Percentiles rank a stretch among this genome's conserved stretches.
Conservation (phyloP, 192 early-diverging fungal genomes). For the Lobosporangium transversale region DNA sequence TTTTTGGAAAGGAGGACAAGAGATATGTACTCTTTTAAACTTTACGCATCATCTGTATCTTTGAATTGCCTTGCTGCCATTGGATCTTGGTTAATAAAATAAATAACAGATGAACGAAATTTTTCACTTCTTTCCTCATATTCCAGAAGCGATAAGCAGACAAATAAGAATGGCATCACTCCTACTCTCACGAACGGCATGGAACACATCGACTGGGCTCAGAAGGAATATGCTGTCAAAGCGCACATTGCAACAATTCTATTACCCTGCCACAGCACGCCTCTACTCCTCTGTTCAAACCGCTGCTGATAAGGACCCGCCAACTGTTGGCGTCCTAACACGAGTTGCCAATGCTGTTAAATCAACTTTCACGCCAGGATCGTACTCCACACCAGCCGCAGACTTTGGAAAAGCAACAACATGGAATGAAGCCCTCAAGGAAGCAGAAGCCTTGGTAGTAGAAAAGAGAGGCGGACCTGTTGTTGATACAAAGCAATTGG, state of each 20-base stretch:
- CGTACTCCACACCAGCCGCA: conserved; percentile 44
- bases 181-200: conserved; percentile 4
- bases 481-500: conserved; percentile 78
- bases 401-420: conserved; percentile 41
- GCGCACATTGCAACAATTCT: conserved; percentile 5
- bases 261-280: conserved; percentile 8
- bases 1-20: too few species aligned
- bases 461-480: conserved; percentile 54
- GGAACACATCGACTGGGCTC: conserved; percentile 5
- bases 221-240: conserved; percentile 1
- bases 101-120: too few species aligned
- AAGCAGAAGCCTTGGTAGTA: conserved; percentile 63
- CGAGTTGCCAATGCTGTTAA: conserved; percentile 48
- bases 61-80: too few species aligned
- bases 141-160: too few species aligned
- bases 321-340: conserved; percentile 17
- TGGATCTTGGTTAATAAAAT: too few species aligned
- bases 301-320: background rate
- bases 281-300: conserved; percentile 18
- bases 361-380: conserved; percentile 49
- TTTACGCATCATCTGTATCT: too few species aligned
- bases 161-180: conserved; percentile 38
- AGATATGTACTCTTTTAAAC: too few species aligned
- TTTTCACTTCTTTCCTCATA: too few species aligned
- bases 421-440: conserved; percentile 63